Evolutionary conservation across 805 yeast species (phyloP).

Genomic region (Pichia eremophila): DNA sequence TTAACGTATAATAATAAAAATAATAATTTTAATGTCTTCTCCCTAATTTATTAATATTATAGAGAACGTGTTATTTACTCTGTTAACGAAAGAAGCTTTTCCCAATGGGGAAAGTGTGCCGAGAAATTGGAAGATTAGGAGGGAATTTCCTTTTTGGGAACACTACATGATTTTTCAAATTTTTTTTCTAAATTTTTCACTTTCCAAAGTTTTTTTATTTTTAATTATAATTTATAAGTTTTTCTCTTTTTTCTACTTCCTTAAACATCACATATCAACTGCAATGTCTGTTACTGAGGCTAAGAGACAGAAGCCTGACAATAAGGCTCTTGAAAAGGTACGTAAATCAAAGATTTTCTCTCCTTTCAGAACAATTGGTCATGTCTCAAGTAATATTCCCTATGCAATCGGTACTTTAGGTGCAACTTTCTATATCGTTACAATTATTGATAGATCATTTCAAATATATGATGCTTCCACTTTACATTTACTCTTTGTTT

Average conservation of each 20-base stretch:
- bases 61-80: no score
- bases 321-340: not conserved
- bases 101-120: no score
- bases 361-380: constrained; percentile 81
- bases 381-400: constrained; percentile 80
- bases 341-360: constrained; percentile 57
- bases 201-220: not conserved
- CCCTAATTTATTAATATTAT: no score
- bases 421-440: constrained; percentile 74
- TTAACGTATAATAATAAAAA: no score
- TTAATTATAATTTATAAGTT: no score
- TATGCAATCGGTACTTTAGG: constrained; percentile 87
- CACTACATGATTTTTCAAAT: not conserved
- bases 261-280: not conserved
- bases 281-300: constrained; percentile 1
- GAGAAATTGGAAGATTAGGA: no score
- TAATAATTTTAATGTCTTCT: no score
- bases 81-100: no score
- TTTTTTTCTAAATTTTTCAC: not conserved
- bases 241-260: not conserved
- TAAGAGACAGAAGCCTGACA: constrained; percentile 7
- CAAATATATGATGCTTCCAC: constrained; percentile 91
- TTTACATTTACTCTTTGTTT: constrained; percentile 75
- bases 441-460: constrained; percentile 82
- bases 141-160: not conserved